A percentile compares a stretch with the other conserved stretches of the same genome.
phyloP scores from a whole-genome alignment of 805 yeast species.

The Myxozyma monticola region DNA sequence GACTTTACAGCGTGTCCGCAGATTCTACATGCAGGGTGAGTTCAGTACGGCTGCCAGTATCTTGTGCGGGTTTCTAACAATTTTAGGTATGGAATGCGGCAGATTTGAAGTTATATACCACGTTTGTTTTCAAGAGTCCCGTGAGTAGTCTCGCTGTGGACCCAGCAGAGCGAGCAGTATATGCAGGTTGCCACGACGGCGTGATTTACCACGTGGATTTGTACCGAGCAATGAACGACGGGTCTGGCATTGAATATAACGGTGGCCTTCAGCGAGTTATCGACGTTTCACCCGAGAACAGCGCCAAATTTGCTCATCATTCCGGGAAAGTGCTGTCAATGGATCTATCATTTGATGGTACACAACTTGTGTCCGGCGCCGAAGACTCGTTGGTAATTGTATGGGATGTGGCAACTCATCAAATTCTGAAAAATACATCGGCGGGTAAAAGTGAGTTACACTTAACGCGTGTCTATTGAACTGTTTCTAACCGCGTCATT shows the following conservation, averaged over 20 bases:
- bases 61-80: neutral
- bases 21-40: slow-evolving; percentile 46
- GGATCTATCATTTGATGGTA: slow-evolving; percentile 70
- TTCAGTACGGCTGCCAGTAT: slow-evolving; percentile 38
- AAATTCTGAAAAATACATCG: slow-evolving; percentile 36
- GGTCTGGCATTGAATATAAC: slow-evolving; percentile 52
- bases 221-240: slow-evolving; percentile 41
- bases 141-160: slow-evolving; percentile 64
- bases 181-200: slow-evolving; percentile 51
- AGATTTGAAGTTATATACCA: slow-evolving; percentile 53
- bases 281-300: slow-evolving; percentile 37
- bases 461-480: neutral
- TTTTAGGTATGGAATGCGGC: slow-evolving; percentile 65
- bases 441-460: slow-evolving; percentile 32
- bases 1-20: slow-evolving; percentile 64
- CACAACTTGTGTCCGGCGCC: slow-evolving; percentile 72
- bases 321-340: slow-evolving; percentile 52
- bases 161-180: slow-evolving; percentile 74
- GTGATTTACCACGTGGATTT: slow-evolving; percentile 54
- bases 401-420: slow-evolving; percentile 54
- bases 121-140: slow-evolving; percentile 66
- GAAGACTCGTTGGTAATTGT: slow-evolving; percentile 63
- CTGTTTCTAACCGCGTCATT: neutral
- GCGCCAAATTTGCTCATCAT: slow-evolving; percentile 25
- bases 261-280: slow-evolving; percentile 60